Conservation (phyloP, 2,329 filamentous ascomycete species). For the Aphanocladium album region DNA sequence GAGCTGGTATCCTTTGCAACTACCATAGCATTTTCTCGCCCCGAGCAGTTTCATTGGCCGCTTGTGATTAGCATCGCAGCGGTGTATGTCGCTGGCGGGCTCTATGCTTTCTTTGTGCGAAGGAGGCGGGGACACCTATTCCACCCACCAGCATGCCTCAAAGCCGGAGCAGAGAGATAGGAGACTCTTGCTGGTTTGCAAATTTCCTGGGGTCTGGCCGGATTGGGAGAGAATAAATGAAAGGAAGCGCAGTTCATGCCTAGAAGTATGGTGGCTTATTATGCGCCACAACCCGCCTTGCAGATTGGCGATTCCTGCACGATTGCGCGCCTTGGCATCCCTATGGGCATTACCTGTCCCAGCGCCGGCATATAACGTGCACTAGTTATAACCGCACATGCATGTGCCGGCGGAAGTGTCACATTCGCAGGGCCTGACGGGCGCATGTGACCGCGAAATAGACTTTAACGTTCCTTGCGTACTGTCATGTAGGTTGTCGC, state of each 20-base stretch:
- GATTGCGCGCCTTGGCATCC: neutral
- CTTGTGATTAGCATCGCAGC: constrained; percentile 53
- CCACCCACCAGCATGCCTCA: constrained; percentile 17
- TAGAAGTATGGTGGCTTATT: too few species aligned
- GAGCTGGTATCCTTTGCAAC: constrained; percentile 62
- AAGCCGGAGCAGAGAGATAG: neutral
- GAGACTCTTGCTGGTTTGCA: too few species aligned
- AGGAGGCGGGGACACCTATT: constrained; percentile 29
- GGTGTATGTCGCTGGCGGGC: constrained; percentile 30
- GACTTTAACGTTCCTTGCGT: neutral
- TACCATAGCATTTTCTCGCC: constrained; percentile 59
- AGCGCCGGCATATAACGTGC: neutral
- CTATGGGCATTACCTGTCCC: too few species aligned
- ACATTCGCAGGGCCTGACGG: neutral
- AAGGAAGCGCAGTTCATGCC: too few species aligned
- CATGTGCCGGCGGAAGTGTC: too few species aligned
- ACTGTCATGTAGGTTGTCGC: neutral
- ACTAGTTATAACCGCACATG: neutral
- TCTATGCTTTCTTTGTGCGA: constrained; percentile 28
- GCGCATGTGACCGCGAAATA: neutral
- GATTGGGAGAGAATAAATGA: too few species aligned
- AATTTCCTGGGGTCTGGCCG: too few species aligned
- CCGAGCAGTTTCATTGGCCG: constrained; percentile 61
- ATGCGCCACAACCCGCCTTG: neutral
- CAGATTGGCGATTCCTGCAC: too few species aligned